Base-by-base conservation (phyloP, 305 asterid genomes). In the Rubia occidens region DNA sequence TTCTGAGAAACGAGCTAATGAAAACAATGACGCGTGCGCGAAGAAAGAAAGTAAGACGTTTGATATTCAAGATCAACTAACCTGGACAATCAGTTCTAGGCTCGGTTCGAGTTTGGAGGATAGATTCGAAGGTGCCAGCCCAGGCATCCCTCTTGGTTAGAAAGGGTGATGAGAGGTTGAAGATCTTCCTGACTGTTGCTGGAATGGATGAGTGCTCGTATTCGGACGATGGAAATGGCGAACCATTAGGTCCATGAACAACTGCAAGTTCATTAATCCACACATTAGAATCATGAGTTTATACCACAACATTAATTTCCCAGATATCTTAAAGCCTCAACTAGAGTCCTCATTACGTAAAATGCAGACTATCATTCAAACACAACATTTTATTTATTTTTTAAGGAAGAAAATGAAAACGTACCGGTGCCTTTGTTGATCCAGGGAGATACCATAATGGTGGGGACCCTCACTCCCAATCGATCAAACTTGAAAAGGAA, bases 51-150 rank as follows among this genome's bases (percentile, higher is more conserved):
- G 4, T 18, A n/a, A 65, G 45, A 8, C 11, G 17, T 7, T 62
- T n/a, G 43, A 39, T 24, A 0, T 2, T 18, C 13, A 43, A 4
- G 2, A 66, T 32, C 37, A 21, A 55, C 65, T 32, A 78, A 91
- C 98, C 92, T 53, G 95, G 95, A 74, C 95, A 91, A 76, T 91
- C 95, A 8, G 83, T 86, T 81, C 98, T 85, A 2, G 98, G 96
- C 24, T 69, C 58, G 21, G 26, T 75, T 60, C 81, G 84, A 11
- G 42, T 69, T 69, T 81, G 88, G 74, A 89, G 70, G 64, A 84
- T 77, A 69, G 77, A 76, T 42, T 91, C 86, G 21, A 91, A 91
- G 1, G 88, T 89, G 78, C 86, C 96, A 3, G 96, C 95, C 96
- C 97, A 91, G 67, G 68, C 82, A 77, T 89, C 98, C 73, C 98